phyloP scores from a whole-genome alignment of 2,329 filamentous ascomycete genomes.

The Chaetomium globosum region DNA sequence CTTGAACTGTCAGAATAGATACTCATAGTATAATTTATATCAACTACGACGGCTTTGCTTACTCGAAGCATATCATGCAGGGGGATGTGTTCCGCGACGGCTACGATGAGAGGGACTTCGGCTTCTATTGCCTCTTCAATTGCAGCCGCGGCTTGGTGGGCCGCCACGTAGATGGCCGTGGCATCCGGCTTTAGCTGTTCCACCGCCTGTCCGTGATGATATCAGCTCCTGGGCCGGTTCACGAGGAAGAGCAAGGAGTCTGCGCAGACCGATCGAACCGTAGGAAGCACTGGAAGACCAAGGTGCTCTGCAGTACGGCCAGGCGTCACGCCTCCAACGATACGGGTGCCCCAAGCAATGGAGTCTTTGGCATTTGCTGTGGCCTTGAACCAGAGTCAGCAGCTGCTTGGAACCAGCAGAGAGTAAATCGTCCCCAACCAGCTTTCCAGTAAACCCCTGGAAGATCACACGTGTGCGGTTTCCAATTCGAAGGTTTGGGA shows the following conservation, averaged over 20 bases:
- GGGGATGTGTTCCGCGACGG: slow-evolving; percentile 79
- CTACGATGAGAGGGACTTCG: slow-evolving; percentile 75
- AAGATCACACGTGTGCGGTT: slow-evolving; percentile 48
- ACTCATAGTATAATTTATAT: not conserved
- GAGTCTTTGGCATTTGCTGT: slow-evolving; percentile 78
- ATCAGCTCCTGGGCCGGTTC: slow-evolving; percentile 1
- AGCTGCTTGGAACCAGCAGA: not conserved
- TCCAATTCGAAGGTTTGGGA: slow-evolving; percentile 46
- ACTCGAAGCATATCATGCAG: slow-evolving; percentile 72
- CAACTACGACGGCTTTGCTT: slow-evolving; percentile 10
- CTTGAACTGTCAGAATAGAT: slow-evolving; percentile 27
- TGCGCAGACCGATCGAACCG: slow-evolving; percentile 58
- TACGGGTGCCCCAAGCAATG: slow-evolving; percentile 75
- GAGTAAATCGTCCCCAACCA: slow-evolving; percentile 32
- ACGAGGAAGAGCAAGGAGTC: not conserved
- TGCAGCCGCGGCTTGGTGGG: slow-evolving; percentile 69
- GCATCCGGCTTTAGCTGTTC: slow-evolving; percentile 72
- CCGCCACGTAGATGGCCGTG: slow-evolving; percentile 77
- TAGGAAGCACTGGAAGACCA: slow-evolving; percentile 70
- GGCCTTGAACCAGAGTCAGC: slow-evolving; percentile 51
- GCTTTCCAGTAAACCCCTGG: slow-evolving; percentile 47
- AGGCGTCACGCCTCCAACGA: slow-evolving; percentile 77
- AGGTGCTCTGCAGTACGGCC: slow-evolving; percentile 71
- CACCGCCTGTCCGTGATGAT: slow-evolving; percentile 55
- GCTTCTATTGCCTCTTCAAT: slow-evolving; percentile 81